Conservation (phyloP, 129 eudicot genomes). For the Helianthus annuus region DNA sequence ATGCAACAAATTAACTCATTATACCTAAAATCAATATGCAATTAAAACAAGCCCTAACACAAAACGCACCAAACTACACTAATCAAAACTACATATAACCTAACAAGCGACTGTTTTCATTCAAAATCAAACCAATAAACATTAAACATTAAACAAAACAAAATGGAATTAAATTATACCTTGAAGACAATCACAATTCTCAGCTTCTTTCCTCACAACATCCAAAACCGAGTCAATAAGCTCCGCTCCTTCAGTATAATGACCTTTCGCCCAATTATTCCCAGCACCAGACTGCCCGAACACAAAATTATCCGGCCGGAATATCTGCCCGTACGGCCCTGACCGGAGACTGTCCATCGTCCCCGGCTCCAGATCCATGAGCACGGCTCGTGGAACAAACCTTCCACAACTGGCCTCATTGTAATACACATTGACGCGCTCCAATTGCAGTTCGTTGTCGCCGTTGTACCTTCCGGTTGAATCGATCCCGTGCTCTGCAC, state of each 20-base stretch:
- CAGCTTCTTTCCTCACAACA: constrained; percentile 77
- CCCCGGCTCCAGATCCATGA: constrained; percentile 83
- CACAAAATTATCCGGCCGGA: constrained; percentile 64
- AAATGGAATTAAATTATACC: constrained; percentile 37
- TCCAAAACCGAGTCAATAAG: constrained; percentile 71
- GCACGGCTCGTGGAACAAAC: constrained; percentile 83
- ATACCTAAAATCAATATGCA: background rate
- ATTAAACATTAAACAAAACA: background rate
- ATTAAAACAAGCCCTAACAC: background rate
- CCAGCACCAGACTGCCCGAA: constrained; percentile 72
- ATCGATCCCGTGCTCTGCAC: constrained; percentile 82
- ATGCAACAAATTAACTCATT: constrained; percentile 12
- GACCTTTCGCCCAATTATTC: constrained; percentile 70
- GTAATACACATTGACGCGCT: constrained; percentile 77
- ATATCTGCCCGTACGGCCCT: constrained; percentile 75
- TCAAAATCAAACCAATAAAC: background rate
- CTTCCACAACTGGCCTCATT: constrained; percentile 78
- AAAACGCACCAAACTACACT: background rate
- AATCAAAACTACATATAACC: background rate
- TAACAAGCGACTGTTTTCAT: background rate
- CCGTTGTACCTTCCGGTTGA: constrained; percentile 65
- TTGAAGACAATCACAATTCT: constrained; percentile 75
- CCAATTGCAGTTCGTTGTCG: constrained; percentile 58
- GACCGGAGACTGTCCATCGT: constrained; percentile 78
- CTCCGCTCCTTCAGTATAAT: constrained; percentile 72